These are phyloP conservation scores for Monilinia polystroma DNA, from an alignment of 2,329 filamentous ascomycete genomes.

Conservation along the genomic window DNA sequence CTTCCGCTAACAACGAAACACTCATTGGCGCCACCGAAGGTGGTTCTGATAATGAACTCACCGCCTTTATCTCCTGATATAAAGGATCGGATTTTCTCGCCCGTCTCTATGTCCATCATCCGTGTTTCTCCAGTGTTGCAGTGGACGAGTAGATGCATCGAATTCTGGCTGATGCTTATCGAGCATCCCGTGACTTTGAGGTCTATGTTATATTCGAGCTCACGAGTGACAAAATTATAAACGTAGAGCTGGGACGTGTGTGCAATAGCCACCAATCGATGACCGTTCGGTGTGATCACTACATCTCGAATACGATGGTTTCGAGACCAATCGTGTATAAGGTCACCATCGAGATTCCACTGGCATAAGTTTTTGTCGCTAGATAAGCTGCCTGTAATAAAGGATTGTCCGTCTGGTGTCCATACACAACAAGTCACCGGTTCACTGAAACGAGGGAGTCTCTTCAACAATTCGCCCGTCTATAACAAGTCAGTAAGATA, in stretches of 20 bases:
- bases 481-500: constrained; percentile 41
- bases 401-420: constrained; percentile 72
- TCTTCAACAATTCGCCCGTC: constrained; percentile 63
- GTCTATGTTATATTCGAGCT: constrained; percentile 72
- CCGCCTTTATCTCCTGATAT: constrained; percentile 69
- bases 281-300: constrained; percentile 77
- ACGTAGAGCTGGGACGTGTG: constrained; percentile 70
- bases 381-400: constrained; percentile 78
- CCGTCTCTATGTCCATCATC: constrained; percentile 73
- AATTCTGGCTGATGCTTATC: constrained; percentile 78
- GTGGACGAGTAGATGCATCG: constrained; percentile 78
- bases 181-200: constrained; percentile 71
- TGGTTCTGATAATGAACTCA: constrained; percentile 75
- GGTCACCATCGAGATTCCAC: constrained; percentile 65
- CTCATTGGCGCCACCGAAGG: constrained; percentile 86
- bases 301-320: constrained; percentile 79
- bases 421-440: constrained; percentile 90
- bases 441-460: constrained; percentile 70
- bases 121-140: constrained; percentile 74
- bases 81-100: constrained; percentile 71
- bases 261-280: constrained; percentile 76
- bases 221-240: constrained; percentile 74
- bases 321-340: constrained; percentile 64
- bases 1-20: constrained; percentile 90
- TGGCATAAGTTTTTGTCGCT: constrained; percentile 64